Percentiles rank a stretch among this genome's conserved stretches.
phyloP scores from a whole-genome alignment of 768 basidiomycete genomes.

The Tephrocybe sp. region DNA sequence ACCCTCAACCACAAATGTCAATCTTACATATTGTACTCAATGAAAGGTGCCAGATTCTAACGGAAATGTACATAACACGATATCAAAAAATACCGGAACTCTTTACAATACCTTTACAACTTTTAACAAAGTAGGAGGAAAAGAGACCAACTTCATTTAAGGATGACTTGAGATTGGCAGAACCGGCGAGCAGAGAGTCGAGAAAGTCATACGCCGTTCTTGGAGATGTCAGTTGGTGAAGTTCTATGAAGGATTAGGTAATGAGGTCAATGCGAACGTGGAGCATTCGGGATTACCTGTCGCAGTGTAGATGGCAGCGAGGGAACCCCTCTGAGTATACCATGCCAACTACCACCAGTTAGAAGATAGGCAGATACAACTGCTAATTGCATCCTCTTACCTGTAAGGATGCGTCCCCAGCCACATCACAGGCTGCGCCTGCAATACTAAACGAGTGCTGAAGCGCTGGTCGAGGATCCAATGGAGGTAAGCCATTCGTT shows the following conservation, averaged over 20 bases:
- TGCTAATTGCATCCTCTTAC: constrained; percentile 33
- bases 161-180: constrained; percentile 41
- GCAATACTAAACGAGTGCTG: constrained; percentile 62
- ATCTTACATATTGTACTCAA: too few species aligned
- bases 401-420: constrained; percentile 52
- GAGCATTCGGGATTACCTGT: constrained; percentile 44
- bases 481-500: constrained; percentile 39
- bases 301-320: constrained; percentile 69
- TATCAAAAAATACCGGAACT: constrained; percentile 56
- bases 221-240: constrained; percentile 82
- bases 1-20: too few species aligned
- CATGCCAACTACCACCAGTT: constrained; percentile 53
- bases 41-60: too few species aligned
- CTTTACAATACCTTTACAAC: constrained; percentile 70
- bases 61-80: not conserved
- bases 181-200: constrained; percentile 55
- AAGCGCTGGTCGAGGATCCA: constrained; percentile 61
- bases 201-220: constrained; percentile 64
- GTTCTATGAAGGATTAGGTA: constrained; percentile 40
- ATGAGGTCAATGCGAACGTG: not conserved
- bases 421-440: constrained; percentile 64
- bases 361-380: not conserved
- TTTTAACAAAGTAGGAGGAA: constrained; percentile 58
- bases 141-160: constrained; percentile 55
- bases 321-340: constrained; percentile 65